Base-by-base conservation (phyloP, 139 green algal genomes). In the Auxenochlorella pyrenoidosa region DNA sequence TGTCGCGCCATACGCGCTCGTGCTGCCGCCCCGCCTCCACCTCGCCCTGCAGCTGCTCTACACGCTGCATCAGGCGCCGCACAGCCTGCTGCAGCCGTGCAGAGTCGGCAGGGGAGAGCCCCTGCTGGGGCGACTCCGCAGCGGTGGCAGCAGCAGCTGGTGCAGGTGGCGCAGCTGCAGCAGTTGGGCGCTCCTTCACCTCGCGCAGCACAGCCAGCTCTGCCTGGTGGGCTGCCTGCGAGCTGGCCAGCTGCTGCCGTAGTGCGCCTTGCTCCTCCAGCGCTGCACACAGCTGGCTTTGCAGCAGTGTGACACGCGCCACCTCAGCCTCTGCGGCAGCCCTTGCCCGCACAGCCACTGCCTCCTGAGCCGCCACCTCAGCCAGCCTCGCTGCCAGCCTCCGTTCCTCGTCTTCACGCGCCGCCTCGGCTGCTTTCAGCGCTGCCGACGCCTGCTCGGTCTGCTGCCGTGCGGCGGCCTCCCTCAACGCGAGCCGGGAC, bases 41-140 rank as follows among this genome's bases (percentile, higher is more conserved):
- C 58, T 88, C 84, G 3, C 24, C 51, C 40, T 78, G 75, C 32
- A 83, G 54, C 84, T 88, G 38, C n/a, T 71, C 73, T 1, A 72
- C 65, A 0, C 32, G 73, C 59, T 36, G 58, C 75, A 75, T 75
- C 34, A 88, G 75, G 28, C 59, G 73, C 36, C 58, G 84, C 71
- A 88, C 59, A 4, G 84, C 84, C 38, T 51, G 58, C 22, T 83
- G 73, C 84, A 83, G 84, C 59, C 58, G 60, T n/a, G 30, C 66
- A 19, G 44, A 75, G 16, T 81, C 71, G 2, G 43, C 54, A 38
- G 70, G 43, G 1, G 83, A 43, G 15, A 81, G 83, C 2, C 51
- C 65, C 54, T 63, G 54, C 54, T 22, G 54, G 15, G 54, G 18
- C 18, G 54, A 13, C 54, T 24, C 54, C 16, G 54, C 54, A 26